A percentile compares a stretch with the other conserved stretches of the same genome.
These are phyloP conservation scores for Tieghemiomyces parasiticus DNA, from an alignment of 192 early-diverging fungal genomes.

Conservation along the genomic window DNA sequence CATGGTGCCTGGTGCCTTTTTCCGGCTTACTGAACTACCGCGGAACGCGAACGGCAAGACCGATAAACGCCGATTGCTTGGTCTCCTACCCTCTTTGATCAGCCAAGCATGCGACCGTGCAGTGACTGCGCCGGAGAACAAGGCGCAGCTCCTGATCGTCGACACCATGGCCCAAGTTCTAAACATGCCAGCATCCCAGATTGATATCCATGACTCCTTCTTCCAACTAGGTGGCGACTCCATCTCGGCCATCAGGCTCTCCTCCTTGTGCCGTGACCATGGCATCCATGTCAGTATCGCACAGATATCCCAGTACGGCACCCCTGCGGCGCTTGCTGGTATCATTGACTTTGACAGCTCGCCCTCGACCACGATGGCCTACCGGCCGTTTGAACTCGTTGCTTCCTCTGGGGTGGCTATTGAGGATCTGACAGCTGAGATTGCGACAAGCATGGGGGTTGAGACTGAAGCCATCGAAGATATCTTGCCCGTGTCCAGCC, in stretches of 20 bases:
- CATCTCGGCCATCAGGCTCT: background rate
- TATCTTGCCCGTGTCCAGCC: background rate
- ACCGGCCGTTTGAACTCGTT: background rate
- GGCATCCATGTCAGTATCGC: background rate
- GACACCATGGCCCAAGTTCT: background rate
- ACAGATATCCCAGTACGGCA: background rate
- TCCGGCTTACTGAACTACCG: background rate
- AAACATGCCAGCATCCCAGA: background rate
- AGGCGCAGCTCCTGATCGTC: background rate
- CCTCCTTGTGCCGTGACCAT: background rate
- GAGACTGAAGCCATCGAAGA: background rate
- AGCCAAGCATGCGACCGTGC: too few species aligned
- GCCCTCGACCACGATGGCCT: background rate
- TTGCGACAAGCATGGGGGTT: background rate
- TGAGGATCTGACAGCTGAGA: background rate
- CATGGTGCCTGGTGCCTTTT: background rate
- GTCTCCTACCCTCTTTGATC: background rate
- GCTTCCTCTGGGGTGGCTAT: background rate
- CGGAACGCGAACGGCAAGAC: background rate
- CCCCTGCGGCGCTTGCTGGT: background rate
- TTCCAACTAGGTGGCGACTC: constrained; percentile 7
- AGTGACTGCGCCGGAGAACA: background rate
- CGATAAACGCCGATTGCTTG: background rate
- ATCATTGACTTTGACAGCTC: background rate
- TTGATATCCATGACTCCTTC: background rate